Conservation (phyloP, 2,329 filamentous ascomycete species). For the Fusarium sp. region DNA sequence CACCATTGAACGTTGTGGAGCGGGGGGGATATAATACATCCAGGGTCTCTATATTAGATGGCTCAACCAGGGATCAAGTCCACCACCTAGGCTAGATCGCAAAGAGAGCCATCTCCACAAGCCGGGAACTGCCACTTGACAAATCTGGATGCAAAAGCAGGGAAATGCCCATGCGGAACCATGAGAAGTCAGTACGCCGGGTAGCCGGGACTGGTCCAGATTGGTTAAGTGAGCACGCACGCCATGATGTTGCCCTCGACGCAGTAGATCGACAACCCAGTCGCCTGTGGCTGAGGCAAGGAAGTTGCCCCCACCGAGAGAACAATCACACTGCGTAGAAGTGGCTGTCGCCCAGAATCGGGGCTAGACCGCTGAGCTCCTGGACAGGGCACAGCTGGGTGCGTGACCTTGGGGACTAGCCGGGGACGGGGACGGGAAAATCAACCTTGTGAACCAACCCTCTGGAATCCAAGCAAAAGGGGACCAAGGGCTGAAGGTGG, state of each 20-base stretch:
- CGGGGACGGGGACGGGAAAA: slow-evolving; percentile 32
- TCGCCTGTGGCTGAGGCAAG: slow-evolving; percentile 37
- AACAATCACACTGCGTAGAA: slow-evolving; percentile 23
- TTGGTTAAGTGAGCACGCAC: slow-evolving; percentile 40
- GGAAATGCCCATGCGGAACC: slow-evolving; percentile 33
- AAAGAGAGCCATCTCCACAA: slow-evolving; percentile 40
- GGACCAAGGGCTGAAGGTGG: slow-evolving; percentile 26
- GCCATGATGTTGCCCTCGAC: slow-evolving; percentile 33
- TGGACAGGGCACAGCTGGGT: slow-evolving; percentile 25
- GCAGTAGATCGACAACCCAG: slow-evolving; percentile 34
- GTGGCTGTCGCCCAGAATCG: slow-evolving; percentile 19
- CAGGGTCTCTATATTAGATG: slow-evolving; percentile 46
- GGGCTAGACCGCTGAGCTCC: slow-evolving; percentile 17
- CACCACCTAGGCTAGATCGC: slow-evolving; percentile 40
- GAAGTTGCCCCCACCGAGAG: slow-evolving; percentile 31
- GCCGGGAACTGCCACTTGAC: slow-evolving; percentile 41
- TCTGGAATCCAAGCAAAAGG: slow-evolving; percentile 37
- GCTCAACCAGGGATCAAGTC: slow-evolving; percentile 37
- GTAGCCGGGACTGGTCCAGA: slow-evolving; percentile 36
- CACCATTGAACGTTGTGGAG: slow-evolving; percentile 35
- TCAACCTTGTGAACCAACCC: slow-evolving; percentile 34
- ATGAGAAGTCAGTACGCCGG: slow-evolving; percentile 31
- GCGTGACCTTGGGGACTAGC: slow-evolving; percentile 24
- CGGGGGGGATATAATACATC: slow-evolving; percentile 44
- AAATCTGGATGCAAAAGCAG: slow-evolving; percentile 34